Conservation (phyloP, 2,329 filamentous ascomycete species). For the Tolypocladium cylindrosporum region DNA sequence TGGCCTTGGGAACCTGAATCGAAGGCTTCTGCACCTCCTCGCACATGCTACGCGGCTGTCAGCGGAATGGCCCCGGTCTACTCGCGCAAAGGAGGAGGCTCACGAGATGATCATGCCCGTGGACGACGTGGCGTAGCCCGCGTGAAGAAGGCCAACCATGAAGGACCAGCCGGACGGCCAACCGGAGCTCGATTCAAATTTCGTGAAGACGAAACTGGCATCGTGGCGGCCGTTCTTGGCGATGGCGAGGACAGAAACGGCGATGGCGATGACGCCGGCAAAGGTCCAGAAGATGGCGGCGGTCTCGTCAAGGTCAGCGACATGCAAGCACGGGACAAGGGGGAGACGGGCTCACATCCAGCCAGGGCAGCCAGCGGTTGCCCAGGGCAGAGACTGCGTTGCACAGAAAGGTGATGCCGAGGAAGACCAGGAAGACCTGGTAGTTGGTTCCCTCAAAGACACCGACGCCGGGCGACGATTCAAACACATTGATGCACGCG, state of each 20-base stretch:
- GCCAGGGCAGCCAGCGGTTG: conserved; percentile 54
- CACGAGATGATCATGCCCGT: conserved; percentile 74
- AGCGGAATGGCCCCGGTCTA: background rate
- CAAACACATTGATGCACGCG: conserved; percentile 46
- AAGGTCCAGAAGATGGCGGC: conserved; percentile 70
- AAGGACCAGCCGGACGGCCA: conserved; percentile 66
- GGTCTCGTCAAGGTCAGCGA: conserved; percentile 32
- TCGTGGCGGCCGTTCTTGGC: conserved; percentile 58
- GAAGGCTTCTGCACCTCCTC: conserved; percentile 60
- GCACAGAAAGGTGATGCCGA: conserved; percentile 54
- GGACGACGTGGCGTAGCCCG: conserved; percentile 63
- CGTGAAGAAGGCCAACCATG: conserved; percentile 61
- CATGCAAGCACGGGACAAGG: background rate
- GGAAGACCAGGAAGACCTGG: conserved; percentile 63
- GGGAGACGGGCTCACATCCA: conserved; percentile 51
- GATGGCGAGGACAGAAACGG: conserved; percentile 51
- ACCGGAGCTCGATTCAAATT: conserved; percentile 59
- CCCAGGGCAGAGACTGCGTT: conserved; percentile 57
- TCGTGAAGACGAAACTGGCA: conserved; percentile 54
- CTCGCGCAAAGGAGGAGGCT: conserved; percentile 19
- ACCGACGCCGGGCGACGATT: conserved; percentile 29
- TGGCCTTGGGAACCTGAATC: conserved; percentile 61
- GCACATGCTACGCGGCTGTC: conserved; percentile 47
- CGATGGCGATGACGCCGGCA: conserved; percentile 55
- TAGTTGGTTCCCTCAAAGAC: conserved; percentile 42